Evolutionary conservation across 2,329 filamentous ascomycete genomes (phyloP), one percentile per base, ranked within the genome.

Genomic region (Endoconidiophora laricicola): DNA sequence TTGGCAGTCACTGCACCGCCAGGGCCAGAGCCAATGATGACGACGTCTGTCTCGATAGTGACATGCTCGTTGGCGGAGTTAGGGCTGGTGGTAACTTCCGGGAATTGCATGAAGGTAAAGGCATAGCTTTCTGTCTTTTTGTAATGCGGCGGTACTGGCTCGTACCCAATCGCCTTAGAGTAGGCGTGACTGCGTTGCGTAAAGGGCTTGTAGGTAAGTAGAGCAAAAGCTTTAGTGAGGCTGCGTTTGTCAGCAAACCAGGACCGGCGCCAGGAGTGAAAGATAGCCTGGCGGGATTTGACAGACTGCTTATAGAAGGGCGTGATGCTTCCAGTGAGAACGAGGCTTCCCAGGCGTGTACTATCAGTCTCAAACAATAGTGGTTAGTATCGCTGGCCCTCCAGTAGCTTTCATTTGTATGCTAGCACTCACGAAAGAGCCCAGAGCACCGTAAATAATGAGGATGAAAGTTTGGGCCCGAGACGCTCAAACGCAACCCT

Each of bases 1-100:
- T 88, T 88, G 22, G 88, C 87, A 36, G 74, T 76, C 0, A 94
- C 86, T 7, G 73, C 85, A 39, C 84, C 87, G 55, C 88, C 88
- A 57, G 85, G 93, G 24, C 88, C 88, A 37, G 84, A 91, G 2
- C 88, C 88, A 18, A 95, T 73, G 52, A 95, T 79, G 39, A 94
- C 77, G 1, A 94, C 78, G 61, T 95, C 90, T n/a, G 29, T 33
- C 29, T 33, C 29, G 29, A 33, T 33, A 12, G 29, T 37, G 26
- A 86, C 77, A 38, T 93, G 66, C 2, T 71, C 70, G 55, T 79
- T 76, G 0, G 76, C 68, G 3, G 59, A 56, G n/a, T 57, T 55
- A 4, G 59, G 61, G 12, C 7, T 12, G 2, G 2, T 12, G 9
- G 2, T 12, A 10, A 6, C 3, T 33, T 58, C 48, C 2, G 60